Evolutionary conservation across 352 stramenopile genomes (phyloP), one percentile per base, ranked within the genome.

Genomic region (Pythium dissotocum): DNA sequence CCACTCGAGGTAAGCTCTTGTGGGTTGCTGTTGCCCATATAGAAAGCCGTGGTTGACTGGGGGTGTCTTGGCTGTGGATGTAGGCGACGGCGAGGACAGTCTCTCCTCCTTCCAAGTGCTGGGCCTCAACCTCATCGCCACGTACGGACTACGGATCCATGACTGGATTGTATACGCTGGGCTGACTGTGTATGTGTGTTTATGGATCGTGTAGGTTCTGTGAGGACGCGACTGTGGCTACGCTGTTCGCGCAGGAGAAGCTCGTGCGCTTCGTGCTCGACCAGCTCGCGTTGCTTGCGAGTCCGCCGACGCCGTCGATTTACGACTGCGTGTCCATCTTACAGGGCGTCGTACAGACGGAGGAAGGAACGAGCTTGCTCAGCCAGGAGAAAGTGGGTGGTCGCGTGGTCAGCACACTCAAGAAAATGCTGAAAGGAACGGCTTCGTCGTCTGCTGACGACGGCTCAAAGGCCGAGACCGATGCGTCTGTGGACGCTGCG

Each of bases 101-200:
- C 67, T 93, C 48, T 94, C 86, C 28, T 82, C 85, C 8, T 95
- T 91, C 63, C 87, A 91, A 67, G 81, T 63, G 14, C 76, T 95
- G 1, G 87, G 85, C 8, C 75, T 95, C 38, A 94, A 90, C 24
- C 75, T 95, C 40, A 93, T 95, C 52, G 84, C 87, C 18, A 93
- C 81, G 85, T 93, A 61, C n/a, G 59, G 18, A 49, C 42, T 48
- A 2, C 6, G 0, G 13, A 30, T 16, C n/a, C 38, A 16, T 6
- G 6, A 21, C n/a, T 21, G 12, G 14, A 40, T n/a, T 28, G 32
- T 13, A 30, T 30, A 55, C 21, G 8, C 6, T 57, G 14, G 28
- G 4, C 28, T 44, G 4, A 46, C 10, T 30, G 32, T 5, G 7
- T 24, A 1, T 5, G 2, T 38, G 30, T 30, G 2, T 2, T 36